phyloP scores from a whole-genome alignment of 495 filamentous ascomycete genomes.

The Amniculicola lignicola region DNA sequence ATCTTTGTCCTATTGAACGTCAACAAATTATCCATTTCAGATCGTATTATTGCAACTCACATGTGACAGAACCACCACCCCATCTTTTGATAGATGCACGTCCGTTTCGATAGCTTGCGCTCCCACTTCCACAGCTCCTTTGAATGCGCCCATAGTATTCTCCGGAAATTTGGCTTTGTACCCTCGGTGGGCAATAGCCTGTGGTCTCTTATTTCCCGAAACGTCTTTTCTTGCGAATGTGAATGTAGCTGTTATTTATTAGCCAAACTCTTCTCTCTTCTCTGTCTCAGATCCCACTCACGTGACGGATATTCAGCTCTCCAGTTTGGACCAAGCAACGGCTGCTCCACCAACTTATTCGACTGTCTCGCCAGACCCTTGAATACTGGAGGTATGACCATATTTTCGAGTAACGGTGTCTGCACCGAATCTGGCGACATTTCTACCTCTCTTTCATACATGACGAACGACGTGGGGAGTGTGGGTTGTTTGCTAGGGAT shows the following conservation, averaged over 20 bases:
- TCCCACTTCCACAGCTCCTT: conserved; percentile 65
- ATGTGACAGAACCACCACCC: conserved; percentile 80
- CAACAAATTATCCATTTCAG: conserved; percentile 15
- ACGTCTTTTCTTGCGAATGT: conserved; percentile 36
- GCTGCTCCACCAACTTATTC: conserved; percentile 28
- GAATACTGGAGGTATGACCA: conserved; percentile 31
- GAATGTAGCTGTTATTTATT: conserved; percentile 33
- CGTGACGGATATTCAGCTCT: conserved; percentile 23
- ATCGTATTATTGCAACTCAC: conserved; percentile 47
- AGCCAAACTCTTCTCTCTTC: background rate
- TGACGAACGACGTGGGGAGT: conserved; percentile 1
- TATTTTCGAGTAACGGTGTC: conserved; percentile 24
- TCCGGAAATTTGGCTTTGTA: conserved; percentile 77
- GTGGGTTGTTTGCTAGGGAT: no score
- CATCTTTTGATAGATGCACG: conserved; percentile 76
- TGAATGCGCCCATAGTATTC: conserved; percentile 79
- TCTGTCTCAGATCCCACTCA: conserved; percentile 4
- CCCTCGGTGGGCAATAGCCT: conserved; percentile 82
- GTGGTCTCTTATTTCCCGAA: conserved; percentile 53
- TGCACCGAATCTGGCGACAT: conserved; percentile 7
- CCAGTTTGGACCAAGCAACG: conserved; percentile 24
- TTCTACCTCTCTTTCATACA: background rate
- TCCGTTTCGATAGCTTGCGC: conserved; percentile 86
- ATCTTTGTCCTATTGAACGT: conserved; percentile 58
- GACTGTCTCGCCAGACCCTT: conserved; percentile 25